Conservation (phyloP, 176 grass and related monocot species). For the Canna indica region DNA sequence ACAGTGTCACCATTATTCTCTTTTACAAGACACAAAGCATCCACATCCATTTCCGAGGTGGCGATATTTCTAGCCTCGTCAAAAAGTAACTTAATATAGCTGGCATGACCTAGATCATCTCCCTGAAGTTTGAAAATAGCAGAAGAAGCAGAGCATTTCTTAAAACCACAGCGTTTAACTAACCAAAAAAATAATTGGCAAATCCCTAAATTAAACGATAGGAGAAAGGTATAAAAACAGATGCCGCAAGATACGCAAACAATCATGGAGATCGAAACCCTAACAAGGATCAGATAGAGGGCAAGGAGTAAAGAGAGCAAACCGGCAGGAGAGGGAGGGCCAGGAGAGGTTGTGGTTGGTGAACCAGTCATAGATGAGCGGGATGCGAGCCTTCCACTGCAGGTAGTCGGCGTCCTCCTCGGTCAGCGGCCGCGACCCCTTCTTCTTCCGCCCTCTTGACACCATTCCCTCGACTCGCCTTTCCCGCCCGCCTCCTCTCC, state of each 20-base stretch:
- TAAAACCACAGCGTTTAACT: neutral
- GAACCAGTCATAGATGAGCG: slow-evolving; percentile 16
- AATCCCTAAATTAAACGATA: neutral
- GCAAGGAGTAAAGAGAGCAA: neutral
- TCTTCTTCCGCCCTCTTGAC: slow-evolving; percentile 5
- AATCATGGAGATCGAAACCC: neutral
- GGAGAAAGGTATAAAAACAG: neutral
- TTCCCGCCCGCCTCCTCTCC: neutral
- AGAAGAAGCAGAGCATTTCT: neutral
- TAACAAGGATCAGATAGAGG: neutral
- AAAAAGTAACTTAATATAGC: neutral
- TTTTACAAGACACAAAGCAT: neutral
- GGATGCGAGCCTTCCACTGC: slow-evolving; percentile 5
- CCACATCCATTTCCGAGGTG: neutral
- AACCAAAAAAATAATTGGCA: neutral
- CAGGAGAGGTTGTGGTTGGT: slow-evolving; percentile 13
- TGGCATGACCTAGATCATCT: neutral
- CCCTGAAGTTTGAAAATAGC: neutral
- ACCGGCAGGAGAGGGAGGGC: slow-evolving; percentile 13
- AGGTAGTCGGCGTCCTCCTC: slow-evolving; percentile 7
- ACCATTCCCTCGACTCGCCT: neutral
- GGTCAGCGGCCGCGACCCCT: neutral
- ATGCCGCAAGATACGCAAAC: neutral
- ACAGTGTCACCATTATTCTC: neutral
- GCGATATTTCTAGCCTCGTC: neutral